phyloP scores from a whole-genome alignment of 106 monocot genomes.

The Hemerocallis citrina region DNA sequence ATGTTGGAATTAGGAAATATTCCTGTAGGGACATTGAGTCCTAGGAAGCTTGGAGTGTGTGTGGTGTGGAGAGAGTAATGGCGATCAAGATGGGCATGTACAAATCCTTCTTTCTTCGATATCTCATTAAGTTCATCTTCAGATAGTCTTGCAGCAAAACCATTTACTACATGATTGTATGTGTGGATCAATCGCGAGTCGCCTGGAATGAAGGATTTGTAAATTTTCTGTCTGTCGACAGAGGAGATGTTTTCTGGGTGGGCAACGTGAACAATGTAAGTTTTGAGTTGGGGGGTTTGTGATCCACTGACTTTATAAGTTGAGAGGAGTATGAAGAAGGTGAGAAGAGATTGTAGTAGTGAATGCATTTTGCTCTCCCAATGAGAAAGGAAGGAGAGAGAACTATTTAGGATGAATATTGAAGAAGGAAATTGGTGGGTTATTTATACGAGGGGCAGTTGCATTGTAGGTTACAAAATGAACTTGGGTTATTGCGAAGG shows the following conservation, averaged over 20 bases:
- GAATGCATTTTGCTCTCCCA: no score
- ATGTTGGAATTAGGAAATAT: conserved; percentile 2
- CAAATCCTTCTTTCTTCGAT: conserved; percentile 1
- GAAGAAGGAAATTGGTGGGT: no score
- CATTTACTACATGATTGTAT: conserved; percentile 8
- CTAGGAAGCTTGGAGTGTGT: conserved; percentile 8
- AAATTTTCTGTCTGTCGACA: not conserved
- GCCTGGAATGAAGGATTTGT: conserved; percentile 20
- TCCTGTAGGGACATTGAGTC: not conserved
- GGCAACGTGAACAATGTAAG: conserved; percentile 16
- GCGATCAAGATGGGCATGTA: conserved; percentile 1
- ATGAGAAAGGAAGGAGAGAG: no score
- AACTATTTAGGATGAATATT: no score
- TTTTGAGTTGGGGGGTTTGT: not conserved
- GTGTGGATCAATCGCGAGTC: conserved; percentile 17
- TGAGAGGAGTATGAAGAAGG: not conserved
- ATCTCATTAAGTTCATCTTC: conserved; percentile 3
- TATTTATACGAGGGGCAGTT: no score
- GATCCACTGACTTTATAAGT: not conserved
- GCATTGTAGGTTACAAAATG: no score
- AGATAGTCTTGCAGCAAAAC: conserved; percentile 17
- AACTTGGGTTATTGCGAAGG: no score
- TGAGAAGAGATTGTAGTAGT: no score
- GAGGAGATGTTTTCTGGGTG: not conserved
- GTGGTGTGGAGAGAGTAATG: conserved; percentile 11